These are phyloP conservation scores for Atkinsonella hypoxylon DNA, from an alignment of 2,329 filamentous ascomycete genomes.

Conservation along the genomic window DNA sequence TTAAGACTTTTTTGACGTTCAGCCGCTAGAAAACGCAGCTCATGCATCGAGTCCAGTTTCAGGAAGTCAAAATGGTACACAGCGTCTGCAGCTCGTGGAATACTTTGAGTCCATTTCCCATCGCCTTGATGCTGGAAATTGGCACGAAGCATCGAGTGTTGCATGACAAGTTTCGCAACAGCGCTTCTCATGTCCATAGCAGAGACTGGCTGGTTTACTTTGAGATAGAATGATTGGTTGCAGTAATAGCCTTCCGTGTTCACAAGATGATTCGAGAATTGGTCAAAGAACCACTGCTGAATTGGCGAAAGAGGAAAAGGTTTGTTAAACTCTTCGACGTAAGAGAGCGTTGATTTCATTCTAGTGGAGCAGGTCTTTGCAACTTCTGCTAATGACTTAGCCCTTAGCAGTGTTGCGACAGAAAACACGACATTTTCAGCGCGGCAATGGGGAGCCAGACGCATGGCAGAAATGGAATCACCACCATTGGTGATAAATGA, in stretches of 20 bases:
- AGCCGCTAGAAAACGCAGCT: background rate
- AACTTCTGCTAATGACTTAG: background rate
- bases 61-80: background rate
- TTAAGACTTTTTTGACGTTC: background rate
- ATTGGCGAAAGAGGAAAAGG: constrained; percentile 4
- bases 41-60: background rate
- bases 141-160: constrained; percentile 8
- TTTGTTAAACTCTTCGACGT: constrained; percentile 1
- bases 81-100: background rate
- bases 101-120: background rate
- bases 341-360: background rate
- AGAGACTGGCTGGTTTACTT: background rate
- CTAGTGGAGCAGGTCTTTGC: background rate
- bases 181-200: background rate
- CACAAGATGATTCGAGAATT: background rate
- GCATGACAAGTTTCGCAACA: constrained; percentile 1
- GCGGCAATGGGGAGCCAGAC: constrained; percentile 25
- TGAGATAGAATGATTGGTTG: constrained; percentile 2
- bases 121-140: constrained; percentile 1
- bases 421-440: constrained; percentile 18
- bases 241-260: background rate
- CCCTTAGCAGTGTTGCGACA: constrained; percentile 10
- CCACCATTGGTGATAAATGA: constrained; percentile 29
- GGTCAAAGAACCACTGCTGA: constrained; percentile 7
- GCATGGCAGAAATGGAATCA: constrained; percentile 33